These are phyloP conservation scores for Cotoneaster glaucophyllus DNA, from an alignment of 306 rosid species.

Conservation along the genomic window DNA sequence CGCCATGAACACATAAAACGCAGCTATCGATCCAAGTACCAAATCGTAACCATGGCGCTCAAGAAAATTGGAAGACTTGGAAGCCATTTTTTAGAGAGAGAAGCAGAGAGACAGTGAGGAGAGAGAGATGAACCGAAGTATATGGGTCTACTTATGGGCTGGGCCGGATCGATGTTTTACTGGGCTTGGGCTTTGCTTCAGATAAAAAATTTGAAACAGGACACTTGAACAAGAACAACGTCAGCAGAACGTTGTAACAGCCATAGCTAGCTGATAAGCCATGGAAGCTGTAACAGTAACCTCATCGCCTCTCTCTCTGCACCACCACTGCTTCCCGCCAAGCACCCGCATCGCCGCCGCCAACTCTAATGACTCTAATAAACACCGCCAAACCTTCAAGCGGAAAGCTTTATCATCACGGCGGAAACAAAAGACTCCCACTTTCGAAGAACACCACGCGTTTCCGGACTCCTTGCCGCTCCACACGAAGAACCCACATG, in stretches of 20 bases:
- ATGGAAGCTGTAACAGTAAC: slow-evolving; percentile 37
- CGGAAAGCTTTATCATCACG: slow-evolving; percentile 21
- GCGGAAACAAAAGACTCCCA: slow-evolving; percentile 1
- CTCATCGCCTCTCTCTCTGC: slow-evolving; percentile 23
- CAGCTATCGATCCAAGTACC: slow-evolving; percentile 52
- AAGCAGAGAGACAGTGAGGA: neutral
- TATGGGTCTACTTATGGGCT: neutral
- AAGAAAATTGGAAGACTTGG: slow-evolving; percentile 34
- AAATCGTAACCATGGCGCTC: slow-evolving; percentile 61
- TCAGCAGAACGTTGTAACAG: neutral
- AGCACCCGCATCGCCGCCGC: slow-evolving; percentile 17
- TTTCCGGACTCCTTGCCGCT: slow-evolving; percentile 70
- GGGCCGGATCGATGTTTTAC: neutral
- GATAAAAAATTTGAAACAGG: neutral
- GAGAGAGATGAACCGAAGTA: neutral
- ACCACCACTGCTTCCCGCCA: slow-evolving; percentile 30
- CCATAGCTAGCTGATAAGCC: neutral
- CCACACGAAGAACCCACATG: slow-evolving; percentile 56
- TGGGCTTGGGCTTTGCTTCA: neutral
- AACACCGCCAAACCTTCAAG: slow-evolving; percentile 5
- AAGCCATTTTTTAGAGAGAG: slow-evolving; percentile 45
- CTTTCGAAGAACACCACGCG: slow-evolving; percentile 41
- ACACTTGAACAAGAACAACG: neutral
- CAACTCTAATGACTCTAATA: neutral
- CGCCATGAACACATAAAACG: slow-evolving; percentile 52